Conservation (phyloP, 2,329 filamentous ascomycete species). For the Parafenestella ontariensis region DNA sequence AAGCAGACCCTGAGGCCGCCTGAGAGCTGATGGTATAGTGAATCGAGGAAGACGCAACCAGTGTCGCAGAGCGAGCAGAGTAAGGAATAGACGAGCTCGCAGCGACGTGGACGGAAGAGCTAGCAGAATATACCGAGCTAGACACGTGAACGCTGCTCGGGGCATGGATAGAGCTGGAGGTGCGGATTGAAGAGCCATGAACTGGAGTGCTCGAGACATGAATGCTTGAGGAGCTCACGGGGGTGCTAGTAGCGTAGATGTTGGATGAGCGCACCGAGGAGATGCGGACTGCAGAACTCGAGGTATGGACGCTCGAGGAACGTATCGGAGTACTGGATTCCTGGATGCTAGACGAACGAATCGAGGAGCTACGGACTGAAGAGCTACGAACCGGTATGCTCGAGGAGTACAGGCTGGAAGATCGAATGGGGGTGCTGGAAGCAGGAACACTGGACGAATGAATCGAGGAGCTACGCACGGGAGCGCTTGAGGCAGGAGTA, state of each 20-base stretch:
- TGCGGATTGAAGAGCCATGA: background rate
- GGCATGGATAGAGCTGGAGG: background rate
- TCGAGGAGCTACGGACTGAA: background rate
- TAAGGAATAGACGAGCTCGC: background rate
- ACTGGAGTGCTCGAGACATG: background rate
- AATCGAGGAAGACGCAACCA: background rate
- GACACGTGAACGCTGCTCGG: background rate
- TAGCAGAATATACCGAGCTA: background rate
- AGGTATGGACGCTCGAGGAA: too few relatives aligned
- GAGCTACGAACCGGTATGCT: constrained; percentile 1
- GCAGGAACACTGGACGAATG: background rate
- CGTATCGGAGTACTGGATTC: too few relatives aligned
- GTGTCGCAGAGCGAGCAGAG: background rate
- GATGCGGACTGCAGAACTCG: too few relatives aligned
- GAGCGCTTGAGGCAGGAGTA: constrained; percentile 6
- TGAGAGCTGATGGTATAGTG: background rate
- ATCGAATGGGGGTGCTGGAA: constrained; percentile 7
- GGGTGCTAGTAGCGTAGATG: background rate
- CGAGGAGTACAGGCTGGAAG: constrained; percentile 3
- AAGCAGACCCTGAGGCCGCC: too few relatives aligned
- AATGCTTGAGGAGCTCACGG: background rate
- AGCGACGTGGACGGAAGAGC: background rate
- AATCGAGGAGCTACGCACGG: background rate
- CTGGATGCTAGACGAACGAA: too few relatives aligned
- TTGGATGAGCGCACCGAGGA: too few relatives aligned